Conservation (phyloP, 164 flowering plant genomes). For the Liquidambar formosana region DNA sequence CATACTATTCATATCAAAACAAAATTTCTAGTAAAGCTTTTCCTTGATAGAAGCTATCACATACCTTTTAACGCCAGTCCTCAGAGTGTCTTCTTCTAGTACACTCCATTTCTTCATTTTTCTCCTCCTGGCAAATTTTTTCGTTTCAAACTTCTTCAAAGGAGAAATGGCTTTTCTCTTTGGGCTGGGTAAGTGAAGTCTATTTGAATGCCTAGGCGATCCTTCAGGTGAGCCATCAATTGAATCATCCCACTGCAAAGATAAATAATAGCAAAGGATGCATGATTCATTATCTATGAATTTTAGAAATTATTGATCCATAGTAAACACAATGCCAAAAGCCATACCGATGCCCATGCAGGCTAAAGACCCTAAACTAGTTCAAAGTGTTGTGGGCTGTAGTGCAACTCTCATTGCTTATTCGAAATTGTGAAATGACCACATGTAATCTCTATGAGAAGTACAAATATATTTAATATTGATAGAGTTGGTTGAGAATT, state of each 20-base stretch:
- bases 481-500: too few species aligned
- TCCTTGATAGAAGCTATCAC: constrained; percentile 4
- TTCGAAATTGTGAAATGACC: too few species aligned
- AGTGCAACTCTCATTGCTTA: too few species aligned
- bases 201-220: constrained; percentile 21
- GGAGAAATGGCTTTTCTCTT: constrained; percentile 44
- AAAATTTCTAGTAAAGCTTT: background rate
- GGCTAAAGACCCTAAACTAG: background rate
- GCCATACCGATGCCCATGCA: background rate
- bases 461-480: too few species aligned
- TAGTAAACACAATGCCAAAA: background rate
- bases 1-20: background rate
- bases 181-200: constrained; percentile 42
- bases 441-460: too few species aligned
- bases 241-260: constrained; percentile 60
- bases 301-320: background rate
- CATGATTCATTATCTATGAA: background rate
- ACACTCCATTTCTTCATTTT: constrained; percentile 52
- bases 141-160: constrained; percentile 29
- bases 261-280: constrained; percentile 2
- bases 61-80: constrained; percentile 61
- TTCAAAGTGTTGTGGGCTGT: too few species aligned
- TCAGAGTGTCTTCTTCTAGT: constrained; percentile 69
- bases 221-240: too few species aligned
- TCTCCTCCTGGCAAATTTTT: constrained; percentile 49